Percentiles rank a stretch among this genome's conserved stretches.
Evolutionary conservation across 192 early-diverging fungal genomes (phyloP).

Genomic region (Gigaspora rosea): DNA sequence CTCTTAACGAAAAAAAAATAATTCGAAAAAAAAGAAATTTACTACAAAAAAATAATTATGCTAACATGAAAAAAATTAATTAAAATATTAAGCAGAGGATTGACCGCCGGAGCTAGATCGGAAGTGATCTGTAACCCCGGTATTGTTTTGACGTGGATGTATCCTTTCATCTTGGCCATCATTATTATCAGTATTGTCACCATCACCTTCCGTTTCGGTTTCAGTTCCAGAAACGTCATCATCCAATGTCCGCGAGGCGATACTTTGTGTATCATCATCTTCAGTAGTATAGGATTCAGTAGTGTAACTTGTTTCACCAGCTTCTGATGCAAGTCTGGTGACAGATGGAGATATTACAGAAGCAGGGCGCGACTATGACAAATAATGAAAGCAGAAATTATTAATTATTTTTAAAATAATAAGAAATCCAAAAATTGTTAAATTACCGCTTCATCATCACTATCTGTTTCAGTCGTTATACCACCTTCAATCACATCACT

Average conservation of each 20-base stretch:
- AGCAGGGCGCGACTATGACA: not conserved
- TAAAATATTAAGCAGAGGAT: too few relatives aligned
- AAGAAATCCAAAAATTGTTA: not conserved
- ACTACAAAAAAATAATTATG: too few relatives aligned
- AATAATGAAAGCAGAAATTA: not conserved
- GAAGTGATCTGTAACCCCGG: too few relatives aligned
- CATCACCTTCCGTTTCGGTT: not conserved
- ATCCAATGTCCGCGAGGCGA: not conserved
- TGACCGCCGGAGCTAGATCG: too few relatives aligned
- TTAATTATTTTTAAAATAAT: not conserved
- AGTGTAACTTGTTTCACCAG: constrained; percentile 17
- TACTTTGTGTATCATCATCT: constrained; percentile 21
- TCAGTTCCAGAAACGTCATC: not conserved
- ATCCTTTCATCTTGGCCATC: too few relatives aligned
- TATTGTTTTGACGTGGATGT: too few relatives aligned
- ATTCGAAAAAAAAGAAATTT: too few relatives aligned
- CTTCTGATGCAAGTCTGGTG: not conserved
- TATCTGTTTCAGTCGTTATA: not conserved
- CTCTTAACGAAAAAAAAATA: too few relatives aligned
- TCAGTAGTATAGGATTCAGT: constrained; percentile 23
- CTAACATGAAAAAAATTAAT: too few relatives aligned
- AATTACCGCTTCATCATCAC: constrained; percentile 1
- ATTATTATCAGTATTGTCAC: too few relatives aligned
- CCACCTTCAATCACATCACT: not conserved
- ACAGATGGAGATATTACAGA: not conserved